Evolutionary conservation across 75 land plant species (phyloP), one percentile per base, ranked within the genome.

Genomic region (Pseudotsuga menziesii): DNA sequence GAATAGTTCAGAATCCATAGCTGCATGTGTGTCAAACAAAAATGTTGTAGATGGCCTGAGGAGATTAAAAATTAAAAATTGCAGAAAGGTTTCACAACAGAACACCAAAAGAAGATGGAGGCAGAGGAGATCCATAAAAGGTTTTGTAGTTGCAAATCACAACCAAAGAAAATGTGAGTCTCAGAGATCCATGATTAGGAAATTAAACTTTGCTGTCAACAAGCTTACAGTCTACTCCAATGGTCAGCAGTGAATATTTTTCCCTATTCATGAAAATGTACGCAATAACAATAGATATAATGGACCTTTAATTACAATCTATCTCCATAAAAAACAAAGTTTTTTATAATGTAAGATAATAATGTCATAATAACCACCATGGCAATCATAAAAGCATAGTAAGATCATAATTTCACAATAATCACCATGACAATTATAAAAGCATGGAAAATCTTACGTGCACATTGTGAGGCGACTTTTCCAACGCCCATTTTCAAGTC

Each of bases 391-490:
- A 48, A 48, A 44, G 11, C 9, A 48, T 48, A 48, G 54, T 48
- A 48, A 39, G 41, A 48, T 48, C 12, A 48, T 48, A 48, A 48
- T 48, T 35, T 63, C 36, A 20, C 11, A 57, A 23, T 25, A 78
- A 78, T 3, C 32, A 57, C 23, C 69, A 75, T 3, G 19, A 39
- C 55, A 73, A 52, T 48, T 17, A 23, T 75, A 58, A 25, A 57
- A 16, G 17, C 5, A 22, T 25, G 39, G 41, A 61, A 67, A 16
- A 77, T 57, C 93, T 89, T 88, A 97, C 99, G 99, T 62, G 99
- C 93, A 90, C 99, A 97, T 82, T 97, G 99, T n/a, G 99, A 97
- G 41, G 99, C 99, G 80, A 97, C 92, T 75, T 97, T 97, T 32
- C 99, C 99, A 75, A 79, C 69, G 63, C 94, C 89, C 99, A 97